A percentile compares a stretch with the other conserved stretches of the same genome.
These are phyloP conservation scores for Laburnicola sp. DNA, from an alignment of 2,329 filamentous ascomycete genomes.

Conservation along the genomic window DNA sequence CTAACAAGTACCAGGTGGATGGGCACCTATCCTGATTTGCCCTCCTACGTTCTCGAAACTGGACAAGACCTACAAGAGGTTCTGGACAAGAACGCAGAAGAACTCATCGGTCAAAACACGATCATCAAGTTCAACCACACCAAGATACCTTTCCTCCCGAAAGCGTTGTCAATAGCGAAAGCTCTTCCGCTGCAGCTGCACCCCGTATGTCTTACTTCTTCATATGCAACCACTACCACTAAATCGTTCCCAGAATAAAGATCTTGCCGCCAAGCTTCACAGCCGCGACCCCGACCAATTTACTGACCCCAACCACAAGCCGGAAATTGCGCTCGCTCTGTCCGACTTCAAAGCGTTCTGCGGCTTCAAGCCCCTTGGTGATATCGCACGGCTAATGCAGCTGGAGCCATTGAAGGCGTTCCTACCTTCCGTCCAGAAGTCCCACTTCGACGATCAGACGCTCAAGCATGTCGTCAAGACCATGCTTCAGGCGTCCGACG, in stretches of 20 bases:
- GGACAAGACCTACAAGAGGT: constrained; percentile 67
- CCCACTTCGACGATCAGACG: constrained; percentile 59
- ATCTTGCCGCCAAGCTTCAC: constrained; percentile 66
- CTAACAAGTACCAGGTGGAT: constrained; percentile 61
- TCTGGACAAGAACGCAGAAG: constrained; percentile 62
- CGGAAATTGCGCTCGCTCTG: constrained; percentile 75
- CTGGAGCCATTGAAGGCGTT: constrained; percentile 60
- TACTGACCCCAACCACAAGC: constrained; percentile 75
- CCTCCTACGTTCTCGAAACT: constrained; percentile 64
- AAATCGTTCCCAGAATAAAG: constrained; percentile 56
- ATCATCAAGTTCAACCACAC: constrained; percentile 62
- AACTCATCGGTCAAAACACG: constrained; percentile 65
- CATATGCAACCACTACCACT: constrained; percentile 9
- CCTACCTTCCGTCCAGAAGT: constrained; percentile 49
- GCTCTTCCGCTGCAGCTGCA: constrained; percentile 76
- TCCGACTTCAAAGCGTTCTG: constrained; percentile 74
- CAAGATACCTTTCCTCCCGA: constrained; percentile 73
- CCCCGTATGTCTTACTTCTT: constrained; percentile 48
- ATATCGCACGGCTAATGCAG: constrained; percentile 63
- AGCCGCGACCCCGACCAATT: constrained; percentile 66
- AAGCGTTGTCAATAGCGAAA: constrained; percentile 75
- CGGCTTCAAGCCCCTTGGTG: constrained; percentile 68
- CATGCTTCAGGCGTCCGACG: constrained; percentile 59
- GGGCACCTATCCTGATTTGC: constrained; percentile 73
- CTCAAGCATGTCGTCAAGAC: constrained; percentile 60